Evolutionary conservation across 495 filamentous ascomycete species (phyloP), one percentile per base, ranked within the genome.

Genomic region (Terfezia claveryi): DNA sequence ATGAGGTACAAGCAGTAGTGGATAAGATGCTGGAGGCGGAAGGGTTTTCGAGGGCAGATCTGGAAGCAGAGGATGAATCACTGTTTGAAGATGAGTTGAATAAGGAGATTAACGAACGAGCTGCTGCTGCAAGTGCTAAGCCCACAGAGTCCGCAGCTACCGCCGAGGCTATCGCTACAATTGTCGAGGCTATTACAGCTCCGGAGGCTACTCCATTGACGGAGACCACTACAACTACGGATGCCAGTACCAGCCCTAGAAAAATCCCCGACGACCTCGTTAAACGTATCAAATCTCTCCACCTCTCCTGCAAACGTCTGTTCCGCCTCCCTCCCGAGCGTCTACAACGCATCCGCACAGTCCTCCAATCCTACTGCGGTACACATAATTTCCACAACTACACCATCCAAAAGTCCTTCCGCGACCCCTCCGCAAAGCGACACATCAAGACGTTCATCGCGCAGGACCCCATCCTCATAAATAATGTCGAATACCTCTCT

Each of bases 331-430:
- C 82, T 3, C 69, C 77, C 0, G 68, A 72, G 17, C 85, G 91
- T 44, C 67, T 88, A 50, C 71, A 73, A 8, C 77, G 80, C 56
- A 74, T 96, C 11, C 83, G 87, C 63, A 73, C 77, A 49, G 76
- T 77, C 0, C 74, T 98, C 8, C 66, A 74, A 50, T 69, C 71
- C 20, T 96, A 87, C 66, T 64, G 79, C 14, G 91, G 91, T 55
- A 93, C 91, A 5, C 72, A 72, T 57, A 94, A 89, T 65, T 98
- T 79, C 71, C 86, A 93, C 73, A 98, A 96, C 71, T 95, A 88
- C 73, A 98, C 91, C 6, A 77, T 96, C 59, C 80, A 87, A 58
- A 98, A 96, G 69, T 69, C 74, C 1, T 74, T 71, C 68, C 74
- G 70, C 3, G 92, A 98, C 60, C 75, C 87, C 0, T 87, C 84